Evolutionary conservation across 2,329 filamentous ascomycete genomes (phyloP), one percentile per base, ranked within the genome.

Genomic region (Curvularia sp.): DNA sequence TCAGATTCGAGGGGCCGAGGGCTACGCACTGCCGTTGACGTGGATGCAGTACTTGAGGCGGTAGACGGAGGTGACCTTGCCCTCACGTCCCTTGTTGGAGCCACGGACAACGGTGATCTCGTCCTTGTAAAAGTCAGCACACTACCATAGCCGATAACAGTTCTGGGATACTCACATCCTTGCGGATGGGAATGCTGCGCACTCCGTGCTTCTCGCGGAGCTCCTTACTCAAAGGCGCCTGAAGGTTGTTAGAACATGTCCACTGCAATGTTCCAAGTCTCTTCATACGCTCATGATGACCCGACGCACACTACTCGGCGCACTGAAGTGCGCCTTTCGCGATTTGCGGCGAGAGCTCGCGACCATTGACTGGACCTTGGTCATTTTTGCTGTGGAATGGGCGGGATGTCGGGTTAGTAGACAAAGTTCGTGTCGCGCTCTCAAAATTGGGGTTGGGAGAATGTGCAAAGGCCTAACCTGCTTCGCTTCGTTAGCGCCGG

Each of bases 121-220:
- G 83, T 97, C 77, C 78, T 79, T 65, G 60, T 52, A 54, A 52
- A 57, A 53, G 64, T 75, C 66, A 76, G 71, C 69, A 70, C 56
- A 55, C 60, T 50, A 39, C 51, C 52, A 53, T 41, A 23, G 47
- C 21, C 15, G 59, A 42, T 48, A 19, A 47, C 9, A 43, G 49
- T 19, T 21, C 13, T 32, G 12, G 91, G 80, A 52, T 61, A 69
- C 73, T 68, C 71, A 76, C 74, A 63, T 97, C 94, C 86, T 97
- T 97, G 86, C 94, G 92, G 86, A 98, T 88, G 80, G 94, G 95
- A 81, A 97, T 96, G 82, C 73, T 74, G 65, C 90, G 72, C 87
- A 97, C 95, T 83, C 96, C 96, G 91, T 99, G 91, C 89, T 99
- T 95, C 84, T 97, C 93, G 80, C 93, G 90, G 80, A 99, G 89